Conservation (phyloP, 139 green algal species). For the Nannochloris sp. region DNA sequence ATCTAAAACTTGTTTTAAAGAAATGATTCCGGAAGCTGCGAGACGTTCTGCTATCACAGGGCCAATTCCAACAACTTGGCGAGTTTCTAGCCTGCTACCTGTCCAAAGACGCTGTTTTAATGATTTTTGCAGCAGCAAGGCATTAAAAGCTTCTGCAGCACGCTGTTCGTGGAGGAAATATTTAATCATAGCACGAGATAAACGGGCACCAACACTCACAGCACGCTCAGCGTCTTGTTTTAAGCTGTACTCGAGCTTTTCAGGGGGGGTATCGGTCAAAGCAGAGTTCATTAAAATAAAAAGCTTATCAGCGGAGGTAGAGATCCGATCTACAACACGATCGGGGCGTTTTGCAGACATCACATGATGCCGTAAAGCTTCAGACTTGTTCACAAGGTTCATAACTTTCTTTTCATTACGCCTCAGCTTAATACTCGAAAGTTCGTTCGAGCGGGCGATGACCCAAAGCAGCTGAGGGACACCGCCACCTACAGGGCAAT, state of each 20-base stretch:
- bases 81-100: conserved; percentile 19
- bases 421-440: conserved; percentile 23
- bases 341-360: conserved; percentile 28
- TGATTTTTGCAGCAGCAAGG: conserved; percentile 44
- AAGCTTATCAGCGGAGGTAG: conserved; percentile 55
- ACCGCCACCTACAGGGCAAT: conserved; percentile 7
- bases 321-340: conserved; percentile 60
- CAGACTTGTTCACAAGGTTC: conserved; percentile 4
- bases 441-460: conserved; percentile 48
- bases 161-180: conserved; percentile 12
- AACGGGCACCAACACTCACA: background rate
- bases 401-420: conserved; percentile 24
- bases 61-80: conserved; percentile 15
- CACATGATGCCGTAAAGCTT: conserved; percentile 41
- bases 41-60: conserved; percentile 37
- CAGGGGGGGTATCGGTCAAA: conserved; percentile 40
- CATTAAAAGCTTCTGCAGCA: conserved; percentile 28
- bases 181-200: conserved; percentile 10
- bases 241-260: conserved; percentile 64
- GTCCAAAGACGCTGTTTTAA: conserved; percentile 55
- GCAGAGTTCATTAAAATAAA: conserved; percentile 76
- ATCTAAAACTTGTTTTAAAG: conserved; percentile 26
- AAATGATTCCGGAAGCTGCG: conserved; percentile 37
- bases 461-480: conserved; percentile 56
- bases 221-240: conserved; percentile 22